Conservation (phyloP, 352 stramenopile genomes). For the Aphanomyces stellatus region DNA sequence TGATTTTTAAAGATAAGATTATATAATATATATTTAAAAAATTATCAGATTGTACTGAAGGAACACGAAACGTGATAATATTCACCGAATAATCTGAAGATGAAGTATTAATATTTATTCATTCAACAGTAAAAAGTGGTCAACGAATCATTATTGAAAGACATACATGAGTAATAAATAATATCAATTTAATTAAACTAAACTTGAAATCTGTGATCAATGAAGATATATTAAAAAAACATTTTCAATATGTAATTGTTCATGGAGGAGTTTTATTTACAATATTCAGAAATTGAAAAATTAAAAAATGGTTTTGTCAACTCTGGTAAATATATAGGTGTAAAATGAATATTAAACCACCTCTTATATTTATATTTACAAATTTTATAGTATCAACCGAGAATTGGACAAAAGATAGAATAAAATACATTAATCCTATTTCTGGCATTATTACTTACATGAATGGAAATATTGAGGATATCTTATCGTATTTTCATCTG, state of each 20-base stretch:
- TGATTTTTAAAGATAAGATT: slow-evolving; percentile 16
- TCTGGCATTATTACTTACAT: neutral
- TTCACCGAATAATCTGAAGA: slow-evolving; percentile 14
- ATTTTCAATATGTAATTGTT: neutral
- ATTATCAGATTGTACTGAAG: slow-evolving; percentile 13
- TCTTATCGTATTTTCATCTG: neutral
- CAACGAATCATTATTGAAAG: slow-evolving; percentile 12
- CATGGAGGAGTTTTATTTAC: neutral
- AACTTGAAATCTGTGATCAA: neutral
- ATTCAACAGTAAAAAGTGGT: slow-evolving; percentile 12
- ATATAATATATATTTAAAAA: slow-evolving; percentile 15
- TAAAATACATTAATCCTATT: neutral
- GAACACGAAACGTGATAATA: slow-evolving; percentile 13
- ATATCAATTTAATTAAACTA: neutral
- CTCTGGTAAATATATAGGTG: neutral
- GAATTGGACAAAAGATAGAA: neutral
- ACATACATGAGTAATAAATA: slow-evolving; percentile 12
- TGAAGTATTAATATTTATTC: slow-evolving; percentile 13
- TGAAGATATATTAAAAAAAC: neutral
- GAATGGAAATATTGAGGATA: neutral
- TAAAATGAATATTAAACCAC: neutral
- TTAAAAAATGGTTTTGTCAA: neutral
- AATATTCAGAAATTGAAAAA: neutral
- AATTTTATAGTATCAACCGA: neutral
- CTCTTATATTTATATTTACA: neutral